Percentiles rank a stretch among this genome's conserved stretches.
Evolutionary conservation across 441 rosid species (phyloP).

Genomic region (Kokia cookei): DNA sequence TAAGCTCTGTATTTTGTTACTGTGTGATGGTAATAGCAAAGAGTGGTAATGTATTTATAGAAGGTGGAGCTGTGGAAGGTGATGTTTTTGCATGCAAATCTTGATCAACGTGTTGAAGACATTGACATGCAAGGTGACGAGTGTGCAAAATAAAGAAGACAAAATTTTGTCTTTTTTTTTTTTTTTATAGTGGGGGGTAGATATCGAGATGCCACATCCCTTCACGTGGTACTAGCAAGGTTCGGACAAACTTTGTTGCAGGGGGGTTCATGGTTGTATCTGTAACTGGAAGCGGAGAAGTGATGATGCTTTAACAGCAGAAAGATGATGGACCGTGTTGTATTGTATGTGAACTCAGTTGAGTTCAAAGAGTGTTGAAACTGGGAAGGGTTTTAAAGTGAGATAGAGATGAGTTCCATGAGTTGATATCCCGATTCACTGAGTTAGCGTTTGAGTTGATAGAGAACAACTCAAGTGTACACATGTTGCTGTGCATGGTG

Average conservation of each 20-base stretch:
- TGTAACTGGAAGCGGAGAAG: background rate
- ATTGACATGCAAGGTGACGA: background rate
- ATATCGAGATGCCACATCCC: conserved; percentile 1
- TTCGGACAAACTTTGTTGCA: background rate
- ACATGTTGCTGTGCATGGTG: background rate
- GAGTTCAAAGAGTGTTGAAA: background rate
- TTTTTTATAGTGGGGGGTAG: background rate
- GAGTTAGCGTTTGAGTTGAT: background rate
- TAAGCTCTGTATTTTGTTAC: background rate
- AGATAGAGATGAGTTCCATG: no score
- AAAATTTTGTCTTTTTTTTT: no score
- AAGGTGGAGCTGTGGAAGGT: background rate
- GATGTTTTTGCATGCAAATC: background rate
- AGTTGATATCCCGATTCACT: background rate
- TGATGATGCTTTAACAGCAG: background rate
- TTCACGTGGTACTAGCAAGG: background rate
- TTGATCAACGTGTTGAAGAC: background rate
- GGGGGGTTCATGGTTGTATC: background rate
- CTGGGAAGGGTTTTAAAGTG: background rate
- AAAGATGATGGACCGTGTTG: background rate
- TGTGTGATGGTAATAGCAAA: background rate
- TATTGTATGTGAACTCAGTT: background rate
- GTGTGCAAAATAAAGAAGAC: background rate
- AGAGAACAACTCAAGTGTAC: background rate
- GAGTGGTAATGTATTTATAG: background rate